Evolutionary conservation across 495 filamentous ascomycete species (phyloP).

Genomic region (Aspergillus affinis): DNA sequence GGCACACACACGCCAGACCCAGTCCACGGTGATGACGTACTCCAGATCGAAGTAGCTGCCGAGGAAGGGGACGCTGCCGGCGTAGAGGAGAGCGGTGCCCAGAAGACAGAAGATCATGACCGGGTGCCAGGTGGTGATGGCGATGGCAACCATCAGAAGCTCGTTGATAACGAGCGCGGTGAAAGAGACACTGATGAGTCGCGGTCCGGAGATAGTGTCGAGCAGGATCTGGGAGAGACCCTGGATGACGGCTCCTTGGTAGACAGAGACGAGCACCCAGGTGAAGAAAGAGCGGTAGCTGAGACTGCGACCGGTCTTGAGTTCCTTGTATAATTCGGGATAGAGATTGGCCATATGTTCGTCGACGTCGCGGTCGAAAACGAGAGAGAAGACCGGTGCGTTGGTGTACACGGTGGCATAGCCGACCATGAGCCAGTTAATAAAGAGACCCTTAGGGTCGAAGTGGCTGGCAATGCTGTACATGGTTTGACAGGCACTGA

Average conservation of each 20-base stretch:
- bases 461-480: constrained; percentile 90
- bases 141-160: constrained; percentile 92
- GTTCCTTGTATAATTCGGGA: constrained; percentile 94
- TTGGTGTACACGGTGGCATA: constrained; percentile 98
- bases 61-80: constrained; percentile 83
- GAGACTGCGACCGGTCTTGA: constrained; percentile 79
- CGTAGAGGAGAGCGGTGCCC: constrained; percentile 76
- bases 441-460: constrained; percentile 91
- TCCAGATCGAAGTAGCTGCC: constrained; percentile 85
- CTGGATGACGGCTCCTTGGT: constrained; percentile 94
- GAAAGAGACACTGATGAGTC: constrained; percentile 88
- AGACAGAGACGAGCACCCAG: constrained; percentile 94
- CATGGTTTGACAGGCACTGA: constrained; percentile 93
- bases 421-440: constrained; percentile 95
- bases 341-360: constrained; percentile 91
- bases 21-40: constrained; percentile 76
- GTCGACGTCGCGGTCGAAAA: constrained; percentile 93
- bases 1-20: constrained; percentile 83
- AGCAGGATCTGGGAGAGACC: constrained; percentile 86
- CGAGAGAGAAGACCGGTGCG: constrained; percentile 90
- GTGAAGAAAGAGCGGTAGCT: constrained; percentile 93
- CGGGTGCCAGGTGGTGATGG: constrained; percentile 96
- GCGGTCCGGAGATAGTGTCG: constrained; percentile 61
- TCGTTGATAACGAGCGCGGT: constrained; percentile 93
- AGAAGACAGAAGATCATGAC: constrained; percentile 85